Evolutionary conservation across 2,329 filamentous ascomycete species (phyloP), one percentile per base, ranked within the genome.

Genomic region (Pyrenophora graminea): DNA sequence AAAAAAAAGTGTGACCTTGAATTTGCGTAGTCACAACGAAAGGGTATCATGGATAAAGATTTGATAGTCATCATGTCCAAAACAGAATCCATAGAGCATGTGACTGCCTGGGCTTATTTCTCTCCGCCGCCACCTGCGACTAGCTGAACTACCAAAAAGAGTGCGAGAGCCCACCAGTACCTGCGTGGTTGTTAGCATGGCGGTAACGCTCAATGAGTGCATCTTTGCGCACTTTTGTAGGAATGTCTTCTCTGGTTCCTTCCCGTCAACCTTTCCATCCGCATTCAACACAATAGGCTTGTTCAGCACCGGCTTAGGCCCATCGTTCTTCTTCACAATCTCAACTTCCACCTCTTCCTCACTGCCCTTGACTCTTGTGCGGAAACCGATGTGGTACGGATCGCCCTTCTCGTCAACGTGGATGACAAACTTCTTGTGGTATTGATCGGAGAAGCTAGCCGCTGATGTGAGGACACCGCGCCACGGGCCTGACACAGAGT

Each of bases 241-340:
- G 57, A 81, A 80, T 3, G 70, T 71, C 73, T 80, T 80, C 64
- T 81, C 76, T 7, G 71, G 71, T 63, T 78, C 76, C 57, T 76
- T 70, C 17, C 53, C 64, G 4, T 71, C 75, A 42, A 85, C 76
- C 56, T 75, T 77, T 0, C 85, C 84, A 40, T 79, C 76, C 23
- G 81, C 79, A 60, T 83, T 83, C 56, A 83, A 73, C 45, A 82
- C 72, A 43, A 82, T 78, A 1, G 82, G 82, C 39, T 79, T 82
- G 52, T 83, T 80, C 63, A 80, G 57, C 4, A 70, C 63, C 8
- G 77, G 76, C 55, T 72, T 70, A 1, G 76, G 74, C 2, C 77
- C 78, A 17, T 58, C 57, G 39, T 55, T 61, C 40, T 70, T 70
- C 61, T 64, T 69, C 42, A 75, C 67, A 8, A 80, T 68, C 51